A percentile compares a stretch with the other conserved stretches of the same genome.
Evolutionary conservation across 2,329 filamentous ascomycete genomes (phyloP).

Genomic region (Trichoderma guizhouense): DNA sequence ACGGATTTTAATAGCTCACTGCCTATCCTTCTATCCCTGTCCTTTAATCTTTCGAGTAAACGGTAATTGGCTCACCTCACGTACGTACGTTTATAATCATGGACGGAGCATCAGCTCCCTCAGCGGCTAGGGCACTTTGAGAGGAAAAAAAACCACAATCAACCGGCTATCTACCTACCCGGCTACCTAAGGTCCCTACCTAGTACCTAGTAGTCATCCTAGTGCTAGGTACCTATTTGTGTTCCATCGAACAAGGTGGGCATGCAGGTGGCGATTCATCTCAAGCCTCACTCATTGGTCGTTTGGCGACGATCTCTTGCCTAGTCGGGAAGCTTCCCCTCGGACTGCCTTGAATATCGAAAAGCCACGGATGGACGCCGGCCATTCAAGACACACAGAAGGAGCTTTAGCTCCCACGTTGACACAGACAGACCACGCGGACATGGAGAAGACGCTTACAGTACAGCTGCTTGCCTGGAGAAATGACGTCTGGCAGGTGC

Average conservation of each 20-base stretch:
- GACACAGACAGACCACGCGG: neutral
- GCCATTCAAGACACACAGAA: neutral
- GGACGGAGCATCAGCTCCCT: no score
- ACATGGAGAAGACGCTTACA: neutral
- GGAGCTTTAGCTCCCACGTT: neutral
- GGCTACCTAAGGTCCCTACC: no score
- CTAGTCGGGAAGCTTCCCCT: neutral
- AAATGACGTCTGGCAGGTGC: neutral
- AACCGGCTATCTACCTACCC: no score
- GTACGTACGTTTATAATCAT: no score
- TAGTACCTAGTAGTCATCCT: no score
- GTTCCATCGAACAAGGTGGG: neutral
- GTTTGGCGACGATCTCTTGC: neutral
- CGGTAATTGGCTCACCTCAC: no score
- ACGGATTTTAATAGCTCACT: no score
- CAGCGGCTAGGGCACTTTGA: no score
- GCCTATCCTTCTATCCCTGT: no score
- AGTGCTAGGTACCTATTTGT: neutral
- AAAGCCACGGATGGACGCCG: neutral
- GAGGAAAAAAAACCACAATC: no score
- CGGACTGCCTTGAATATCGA: neutral
- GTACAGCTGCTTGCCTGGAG: neutral
- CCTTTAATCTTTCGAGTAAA: no score
- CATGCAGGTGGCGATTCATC: neutral
- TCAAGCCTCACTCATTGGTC: neutral